Evolutionary conservation across 306 rosid species (phyloP), one percentile per base, ranked within the genome.

Genomic region (Sophora flavescens): DNA sequence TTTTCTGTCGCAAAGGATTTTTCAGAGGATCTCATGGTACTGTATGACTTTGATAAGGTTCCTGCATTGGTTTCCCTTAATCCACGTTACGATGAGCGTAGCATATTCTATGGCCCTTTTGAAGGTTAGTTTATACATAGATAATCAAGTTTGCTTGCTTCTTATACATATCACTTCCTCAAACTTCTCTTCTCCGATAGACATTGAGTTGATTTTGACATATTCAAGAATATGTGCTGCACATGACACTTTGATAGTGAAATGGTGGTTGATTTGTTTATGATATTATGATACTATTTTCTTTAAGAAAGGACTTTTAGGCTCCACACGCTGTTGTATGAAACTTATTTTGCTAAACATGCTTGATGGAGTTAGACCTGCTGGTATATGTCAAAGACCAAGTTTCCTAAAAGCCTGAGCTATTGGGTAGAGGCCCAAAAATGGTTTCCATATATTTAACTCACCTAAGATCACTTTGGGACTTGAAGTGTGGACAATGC

Each of bases 1-100:
- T 96, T 96, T 83, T 85, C 97, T 8, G 97, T 96, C 79, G 98
- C 93, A 28, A 91, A 88, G 85, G 97, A 84, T 72, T 91, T 96
- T 80, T 91, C 99, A 0, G 99, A 92, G 87, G 96, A 96, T 78
- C 76, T 78, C 51, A 96, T 89, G 97, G 53, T 89, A n/a, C 26
- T 70, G 67, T 87, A 91, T 71, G 93, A 96, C 82, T 96, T 96
- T 71, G 97, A 92, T 78, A 96, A 91, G 86, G 85, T 86, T 89
- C 98, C 98, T 50, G 93, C 99, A 17, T 83, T 96, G 88, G 91
- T 91, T 77, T 85, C 95, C 28, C 75, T 91, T 57, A 91, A 89
- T 84, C 99, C 86, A 44, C 77, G 10, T 39, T 96, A 86, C 87
- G 76, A 86, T 68, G 98, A 96, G 80, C 84, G 83, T 68, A 84